phyloP scores from a whole-genome alignment of 768 basidiomycete species.

The Hypholoma fasciculare region DNA sequence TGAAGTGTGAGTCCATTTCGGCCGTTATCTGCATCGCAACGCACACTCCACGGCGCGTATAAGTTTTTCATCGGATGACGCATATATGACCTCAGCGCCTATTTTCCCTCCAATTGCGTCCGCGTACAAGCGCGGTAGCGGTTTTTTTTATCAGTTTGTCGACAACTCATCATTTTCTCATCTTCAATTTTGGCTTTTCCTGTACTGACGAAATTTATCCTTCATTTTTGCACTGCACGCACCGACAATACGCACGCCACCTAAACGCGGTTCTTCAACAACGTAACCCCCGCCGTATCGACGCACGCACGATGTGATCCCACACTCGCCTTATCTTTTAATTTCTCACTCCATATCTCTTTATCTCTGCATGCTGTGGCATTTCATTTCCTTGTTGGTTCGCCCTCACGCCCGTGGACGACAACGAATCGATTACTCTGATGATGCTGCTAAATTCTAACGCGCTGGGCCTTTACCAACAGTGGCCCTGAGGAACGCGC shows the following conservation, averaged over 20 bases:
- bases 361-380: not conserved
- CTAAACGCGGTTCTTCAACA: not conserved
- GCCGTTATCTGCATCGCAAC: not conserved
- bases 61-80: not conserved
- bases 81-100: conserved; percentile 1
- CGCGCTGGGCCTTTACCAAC: not conserved
- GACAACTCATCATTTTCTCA: not conserved
- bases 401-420: no score
- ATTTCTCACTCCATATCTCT: not conserved
- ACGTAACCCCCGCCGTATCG: not conserved
- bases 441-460: no score
- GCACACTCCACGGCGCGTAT: not conserved
- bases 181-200: not conserved
- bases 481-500: conserved; percentile 57
- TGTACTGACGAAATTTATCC: not conserved
- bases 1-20: conserved; percentile 47
- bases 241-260: not conserved
- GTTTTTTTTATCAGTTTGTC: no score
- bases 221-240: not conserved
- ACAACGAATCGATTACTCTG: no score
- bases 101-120: not conserved
- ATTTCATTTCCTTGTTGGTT: not conserved
- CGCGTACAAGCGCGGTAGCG: not conserved
- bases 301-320: not conserved
- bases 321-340: not conserved